A percentile compares a stretch with the other conserved stretches of the same genome.
Evolutionary conservation across 495 filamentous ascomycete genomes (phyloP).

Genomic region (Endocarpon pusillum): DNA sequence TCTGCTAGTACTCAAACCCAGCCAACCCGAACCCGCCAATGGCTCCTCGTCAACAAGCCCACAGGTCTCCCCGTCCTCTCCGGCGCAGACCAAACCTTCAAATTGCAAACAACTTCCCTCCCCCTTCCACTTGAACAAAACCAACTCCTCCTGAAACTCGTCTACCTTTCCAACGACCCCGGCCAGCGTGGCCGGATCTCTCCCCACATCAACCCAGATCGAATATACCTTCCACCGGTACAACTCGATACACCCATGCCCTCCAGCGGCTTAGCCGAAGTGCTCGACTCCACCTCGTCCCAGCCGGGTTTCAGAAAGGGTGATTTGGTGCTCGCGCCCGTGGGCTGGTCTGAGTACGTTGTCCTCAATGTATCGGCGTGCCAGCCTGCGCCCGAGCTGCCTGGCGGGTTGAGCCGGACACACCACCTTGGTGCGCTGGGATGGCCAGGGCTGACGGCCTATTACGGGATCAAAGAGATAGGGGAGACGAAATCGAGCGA

Average conservation of each 20-base stretch:
- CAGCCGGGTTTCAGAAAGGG: slow-evolving; percentile 17
- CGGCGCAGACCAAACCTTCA: slow-evolving; percentile 27
- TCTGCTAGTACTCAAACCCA: too few relatives aligned
- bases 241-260: slow-evolving; percentile 45
- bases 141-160: slow-evolving; percentile 38
- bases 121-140: slow-evolving; percentile 29
- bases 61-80: slow-evolving; percentile 6
- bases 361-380: slow-evolving; percentile 20
- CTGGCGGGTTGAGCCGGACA: slow-evolving; percentile 23
- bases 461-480: slow-evolving; percentile 46
- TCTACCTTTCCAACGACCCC: slow-evolving; percentile 52
- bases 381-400: slow-evolving; percentile 12
- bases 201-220: slow-evolving; percentile 19
- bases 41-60: slow-evolving; percentile 21
- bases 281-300: slow-evolving; percentile 20
- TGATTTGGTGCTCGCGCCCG: slow-evolving; percentile 20
- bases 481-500: slow-evolving; percentile 39
- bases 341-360: slow-evolving; percentile 35
- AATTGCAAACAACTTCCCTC: slow-evolving; percentile 23
- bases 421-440: slow-evolving; percentile 35
- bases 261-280: slow-evolving; percentile 29
- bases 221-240: slow-evolving; percentile 44
- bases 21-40: too few relatives aligned
- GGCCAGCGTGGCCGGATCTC: slow-evolving; percentile 52
- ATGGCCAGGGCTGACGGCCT: slow-evolving; percentile 41